phyloP scores from a whole-genome alignment of 768 basidiomycete species.

The Mycena sanguinolenta region DNA sequence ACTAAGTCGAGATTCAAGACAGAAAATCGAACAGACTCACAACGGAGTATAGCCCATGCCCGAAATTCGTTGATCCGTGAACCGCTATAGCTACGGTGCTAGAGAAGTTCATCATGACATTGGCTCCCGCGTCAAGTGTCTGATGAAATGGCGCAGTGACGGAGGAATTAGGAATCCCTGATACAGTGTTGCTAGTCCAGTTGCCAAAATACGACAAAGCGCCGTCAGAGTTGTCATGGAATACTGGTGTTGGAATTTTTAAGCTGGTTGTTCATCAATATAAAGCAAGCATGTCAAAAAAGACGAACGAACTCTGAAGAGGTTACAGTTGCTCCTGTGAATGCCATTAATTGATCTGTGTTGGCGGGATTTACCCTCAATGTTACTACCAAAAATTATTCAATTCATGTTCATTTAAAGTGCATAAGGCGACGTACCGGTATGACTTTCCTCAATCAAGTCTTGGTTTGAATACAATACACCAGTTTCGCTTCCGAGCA shows the following conservation, averaged over 20 bases:
- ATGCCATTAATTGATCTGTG: background rate
- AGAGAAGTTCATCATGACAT: conserved; percentile 23
- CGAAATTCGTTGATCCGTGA: conserved; percentile 20
- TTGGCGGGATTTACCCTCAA: conserved; percentile 8
- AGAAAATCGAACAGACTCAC: conserved; percentile 3
- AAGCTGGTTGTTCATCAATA: background rate
- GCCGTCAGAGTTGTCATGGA: conserved; percentile 23
- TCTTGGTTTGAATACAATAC: conserved; percentile 16
- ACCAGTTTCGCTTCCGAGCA: background rate
- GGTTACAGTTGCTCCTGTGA: conserved; percentile 2
- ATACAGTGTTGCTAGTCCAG: conserved; percentile 13
- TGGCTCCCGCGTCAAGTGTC: conserved; percentile 4
- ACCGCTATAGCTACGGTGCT: conserved; percentile 15
- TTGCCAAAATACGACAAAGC: conserved; percentile 16
- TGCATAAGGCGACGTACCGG: background rate
- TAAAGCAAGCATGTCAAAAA: background rate
- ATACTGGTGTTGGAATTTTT: background rate
- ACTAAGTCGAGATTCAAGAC: background rate
- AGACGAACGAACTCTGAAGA: conserved; percentile 3
- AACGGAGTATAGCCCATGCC: conserved; percentile 24
- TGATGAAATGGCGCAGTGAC: conserved; percentile 28
- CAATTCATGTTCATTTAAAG: background rate
- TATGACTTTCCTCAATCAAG: conserved; percentile 18
- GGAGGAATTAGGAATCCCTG: conserved; percentile 19
- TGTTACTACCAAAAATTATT: conserved; percentile 4